Evolutionary conservation across 805 yeast genomes (phyloP).

Genomic region (Danielia reshetovae): DNA sequence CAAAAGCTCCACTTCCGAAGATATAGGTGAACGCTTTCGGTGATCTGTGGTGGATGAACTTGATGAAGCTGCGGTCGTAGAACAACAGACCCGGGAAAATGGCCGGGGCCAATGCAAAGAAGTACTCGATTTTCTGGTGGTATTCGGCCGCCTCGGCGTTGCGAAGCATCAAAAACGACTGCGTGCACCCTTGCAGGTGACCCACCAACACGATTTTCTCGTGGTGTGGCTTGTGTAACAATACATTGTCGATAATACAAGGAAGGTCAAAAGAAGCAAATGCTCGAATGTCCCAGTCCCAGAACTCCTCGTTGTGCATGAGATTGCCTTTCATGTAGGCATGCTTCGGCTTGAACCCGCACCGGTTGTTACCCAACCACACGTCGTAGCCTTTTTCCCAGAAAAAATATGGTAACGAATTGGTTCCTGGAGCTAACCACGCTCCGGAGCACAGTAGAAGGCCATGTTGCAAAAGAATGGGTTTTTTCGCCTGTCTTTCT

Average conservation of each 20-base stretch:
- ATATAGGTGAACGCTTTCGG: conserved; percentile 42
- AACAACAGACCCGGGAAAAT: conserved; percentile 80
- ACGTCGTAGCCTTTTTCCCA: conserved; percentile 66
- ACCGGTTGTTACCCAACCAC: conserved; percentile 89
- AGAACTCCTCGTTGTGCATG: conserved; percentile 50
- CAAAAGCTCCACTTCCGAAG: conserved; percentile 76
- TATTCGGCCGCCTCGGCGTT: conserved; percentile 28
- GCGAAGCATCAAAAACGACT: conserved; percentile 66
- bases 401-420: conserved; percentile 65
- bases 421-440: conserved; percentile 75
- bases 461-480: conserved; percentile 81
- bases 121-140: conserved; percentile 57
- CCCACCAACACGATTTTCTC: conserved; percentile 60
- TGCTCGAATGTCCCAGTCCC: conserved; percentile 93
- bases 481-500: conserved; percentile 40
- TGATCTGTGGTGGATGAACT: conserved; percentile 54
- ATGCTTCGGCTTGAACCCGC: conserved; percentile 79
- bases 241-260: conserved; percentile 60
- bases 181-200: conserved; percentile 94
- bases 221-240: conserved; percentile 36
- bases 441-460: conserved; percentile 84
- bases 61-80: conserved; percentile 57
- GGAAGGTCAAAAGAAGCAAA: conserved; percentile 80
- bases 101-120: conserved; percentile 86
- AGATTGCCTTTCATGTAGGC: conserved; percentile 27